Conservation (phyloP, 441 rosid genomes). For the Geranium incanum region DNA sequence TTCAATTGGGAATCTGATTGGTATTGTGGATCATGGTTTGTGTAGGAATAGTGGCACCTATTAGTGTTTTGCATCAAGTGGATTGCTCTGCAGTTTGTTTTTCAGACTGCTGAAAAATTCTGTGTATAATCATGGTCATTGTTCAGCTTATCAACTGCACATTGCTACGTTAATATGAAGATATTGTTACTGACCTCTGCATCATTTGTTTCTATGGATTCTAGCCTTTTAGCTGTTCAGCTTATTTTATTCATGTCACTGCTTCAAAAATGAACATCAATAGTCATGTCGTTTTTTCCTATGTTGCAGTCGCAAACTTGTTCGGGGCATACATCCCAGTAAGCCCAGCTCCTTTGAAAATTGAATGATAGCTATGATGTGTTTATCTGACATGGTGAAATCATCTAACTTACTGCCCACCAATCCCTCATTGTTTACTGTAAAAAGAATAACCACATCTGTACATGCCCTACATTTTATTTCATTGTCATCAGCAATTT, state of each 20-base stretch:
- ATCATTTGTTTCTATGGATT: not conserved
- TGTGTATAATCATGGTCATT: not conserved
- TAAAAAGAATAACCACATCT: not conserved
- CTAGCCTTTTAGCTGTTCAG: not conserved
- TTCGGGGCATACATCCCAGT: not conserved
- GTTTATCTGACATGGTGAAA: not conserved
- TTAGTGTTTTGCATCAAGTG: not conserved
- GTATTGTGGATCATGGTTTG: too few species aligned
- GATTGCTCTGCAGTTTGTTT: not conserved
- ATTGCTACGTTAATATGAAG: not conserved
- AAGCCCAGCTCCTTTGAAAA: not conserved
- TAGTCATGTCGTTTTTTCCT: not conserved
- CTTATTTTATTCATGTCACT: not conserved
- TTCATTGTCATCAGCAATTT: not conserved
- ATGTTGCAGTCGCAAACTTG: not conserved
- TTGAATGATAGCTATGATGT: not conserved
- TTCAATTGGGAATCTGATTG: too few species aligned
- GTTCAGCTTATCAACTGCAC: not conserved
- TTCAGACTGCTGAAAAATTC: not conserved
- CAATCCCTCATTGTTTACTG: not conserved
- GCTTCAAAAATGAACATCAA: not conserved
- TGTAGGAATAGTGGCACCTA: not conserved
- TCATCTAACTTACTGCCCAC: not conserved
- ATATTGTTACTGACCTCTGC: not conserved
- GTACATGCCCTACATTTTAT: not conserved